Evolutionary conservation across 441 rosid species (phyloP), one percentile per base, ranked within the genome.

Genomic region (Erodium trifolium): DNA sequence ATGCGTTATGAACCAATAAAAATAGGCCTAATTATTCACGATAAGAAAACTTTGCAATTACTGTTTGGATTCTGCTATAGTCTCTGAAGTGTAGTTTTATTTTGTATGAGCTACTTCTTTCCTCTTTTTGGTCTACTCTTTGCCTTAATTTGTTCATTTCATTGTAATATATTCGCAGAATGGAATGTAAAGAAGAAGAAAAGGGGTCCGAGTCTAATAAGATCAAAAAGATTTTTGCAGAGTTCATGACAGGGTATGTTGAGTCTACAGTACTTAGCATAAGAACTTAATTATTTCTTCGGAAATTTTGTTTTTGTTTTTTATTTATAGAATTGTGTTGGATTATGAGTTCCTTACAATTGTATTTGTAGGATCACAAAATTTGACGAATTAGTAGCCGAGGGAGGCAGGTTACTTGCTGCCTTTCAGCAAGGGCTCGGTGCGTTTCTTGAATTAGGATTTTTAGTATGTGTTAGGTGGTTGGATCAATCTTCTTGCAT

Each of bases 371-470:
- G 97, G 78, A 79, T 85, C 51, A 69, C 93, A 59, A 78, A 84
- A 67, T 85, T 89, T 70, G 96, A 93, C 70, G 93, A 89, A 70
- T 78, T 83, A 68, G 86, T 75, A 18, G 72, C 74, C 79, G 73
- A 67, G 29, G 93, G 86, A 68, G 73, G 79, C 76, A 79, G 57
- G 76, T 82, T 82, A 14, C 88, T 93, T 69, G 34, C n/a, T n/a
- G 83, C 82, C 67, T 87, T 82, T 84, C 91, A 86, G 53, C 90
- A 84, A 73, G 86, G 82, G 68, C 85, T 91, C 34, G 82, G 96
- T 89, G 74, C 35, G 82, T 79, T 53, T 75, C 70, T 34, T 5
- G 9, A 45, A 12, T 34, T 70, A 4, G 3, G 23, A 45, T 67
- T 76, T 76, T 34, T 34, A 34, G 37, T 3, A 16, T 72, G 68